Percentiles rank a stretch among this genome's conserved stretches.
Conservation (phyloP, 495 filamentous ascomycete species). For the Trichoderma reesei region DNA sequence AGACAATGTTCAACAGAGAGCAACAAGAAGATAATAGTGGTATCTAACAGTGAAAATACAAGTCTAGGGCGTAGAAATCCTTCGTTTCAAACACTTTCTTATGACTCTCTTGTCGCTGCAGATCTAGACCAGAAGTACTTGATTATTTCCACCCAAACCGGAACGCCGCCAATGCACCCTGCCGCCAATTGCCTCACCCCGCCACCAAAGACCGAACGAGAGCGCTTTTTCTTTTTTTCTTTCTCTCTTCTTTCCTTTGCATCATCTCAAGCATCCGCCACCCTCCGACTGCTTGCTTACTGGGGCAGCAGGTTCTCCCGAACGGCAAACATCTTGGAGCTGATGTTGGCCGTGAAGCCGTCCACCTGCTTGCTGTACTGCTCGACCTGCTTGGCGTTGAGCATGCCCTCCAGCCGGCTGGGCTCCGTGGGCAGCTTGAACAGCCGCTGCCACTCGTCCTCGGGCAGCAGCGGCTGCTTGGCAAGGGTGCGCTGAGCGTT, state of each 20-base stretch:
- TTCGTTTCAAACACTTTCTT: constrained; percentile 2
- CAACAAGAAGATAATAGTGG: not conserved
- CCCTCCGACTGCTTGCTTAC: not conserved
- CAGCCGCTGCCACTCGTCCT: constrained; percentile 95
- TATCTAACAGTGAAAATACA: constrained; percentile 7
- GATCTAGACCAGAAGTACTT: constrained; percentile 10
- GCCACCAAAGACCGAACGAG: not conserved
- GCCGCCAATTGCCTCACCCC: constrained; percentile 5
- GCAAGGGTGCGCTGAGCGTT: constrained; percentile 73
- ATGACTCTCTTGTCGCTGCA: constrained; percentile 8
- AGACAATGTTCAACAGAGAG: not conserved
- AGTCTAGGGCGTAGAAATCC: constrained; percentile 3
- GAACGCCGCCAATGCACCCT: constrained; percentile 12
- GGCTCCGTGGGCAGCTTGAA: constrained; percentile 97
- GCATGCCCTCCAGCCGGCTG: constrained; percentile 78
- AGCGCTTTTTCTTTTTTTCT: not conserved
- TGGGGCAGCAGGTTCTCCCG: constrained; percentile 55
- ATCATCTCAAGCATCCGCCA: no score
- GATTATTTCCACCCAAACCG: constrained; percentile 10
- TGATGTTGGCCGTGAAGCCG: constrained; percentile 85
- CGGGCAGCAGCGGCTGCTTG: constrained; percentile 81
- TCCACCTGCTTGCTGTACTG: constrained; percentile 97
- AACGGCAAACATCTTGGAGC: constrained; percentile 96
- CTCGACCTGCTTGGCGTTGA: constrained; percentile 92
- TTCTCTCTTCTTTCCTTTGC: no score